Percentiles rank a stretch among this genome's conserved stretches.
Conservation (phyloP, 257 asterid genomes). For the Solanum sejunctum region DNA sequence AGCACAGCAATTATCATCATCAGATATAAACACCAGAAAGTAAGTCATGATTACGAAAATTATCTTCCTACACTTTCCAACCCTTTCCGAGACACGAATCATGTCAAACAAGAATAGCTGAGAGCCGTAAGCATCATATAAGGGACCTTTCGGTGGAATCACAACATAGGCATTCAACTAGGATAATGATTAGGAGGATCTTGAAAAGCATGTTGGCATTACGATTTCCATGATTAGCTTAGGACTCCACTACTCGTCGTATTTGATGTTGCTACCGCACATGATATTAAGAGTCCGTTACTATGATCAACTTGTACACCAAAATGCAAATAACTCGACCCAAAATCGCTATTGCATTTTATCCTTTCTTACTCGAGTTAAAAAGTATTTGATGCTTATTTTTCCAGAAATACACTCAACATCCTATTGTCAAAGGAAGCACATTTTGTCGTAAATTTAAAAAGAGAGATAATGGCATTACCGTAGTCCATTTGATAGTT, state of each 20-base stretch:
- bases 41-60: background rate
- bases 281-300: background rate
- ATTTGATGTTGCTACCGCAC: background rate
- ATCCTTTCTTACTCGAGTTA: background rate
- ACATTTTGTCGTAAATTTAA: background rate
- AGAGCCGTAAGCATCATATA: background rate
- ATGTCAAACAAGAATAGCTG: background rate
- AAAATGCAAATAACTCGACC: background rate
- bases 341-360: background rate
- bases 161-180: background rate
- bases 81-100: background rate
- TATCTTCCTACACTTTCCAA: background rate
- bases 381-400: background rate
- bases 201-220: background rate
- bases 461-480: slow-evolving; percentile 10
- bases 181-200: background rate
- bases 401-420: background rate
- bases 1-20: background rate
- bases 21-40: background rate
- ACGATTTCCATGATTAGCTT: background rate
- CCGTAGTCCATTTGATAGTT: slow-evolving; percentile 51
- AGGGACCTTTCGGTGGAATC: background rate
- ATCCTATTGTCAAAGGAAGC: background rate
- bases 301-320: background rate
- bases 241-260: background rate